A percentile compares a stretch with the other conserved stretches of the same genome.
Evolutionary conservation across 148 eudicot genomes (phyloP).

Genomic region (Euryodendron excelsum): DNA sequence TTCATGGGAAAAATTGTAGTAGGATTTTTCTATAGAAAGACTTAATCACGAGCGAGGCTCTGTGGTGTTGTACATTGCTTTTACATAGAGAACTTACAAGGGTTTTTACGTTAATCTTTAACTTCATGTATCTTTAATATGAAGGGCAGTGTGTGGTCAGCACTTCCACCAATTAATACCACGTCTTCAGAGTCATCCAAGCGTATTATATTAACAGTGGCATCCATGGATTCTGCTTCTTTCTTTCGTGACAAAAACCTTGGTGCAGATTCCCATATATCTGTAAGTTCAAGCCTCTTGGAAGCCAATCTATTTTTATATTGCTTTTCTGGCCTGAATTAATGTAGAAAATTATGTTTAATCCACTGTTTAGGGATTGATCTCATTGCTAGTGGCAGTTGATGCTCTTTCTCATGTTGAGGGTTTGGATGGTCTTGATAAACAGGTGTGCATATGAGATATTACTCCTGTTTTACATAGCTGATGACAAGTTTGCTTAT

Average conservation of each 20-base stretch:
- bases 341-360: constrained; percentile 13
- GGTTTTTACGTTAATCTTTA: constrained; percentile 12
- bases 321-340: constrained; percentile 17
- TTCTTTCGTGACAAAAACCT: constrained; percentile 94
- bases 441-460: constrained; percentile 53
- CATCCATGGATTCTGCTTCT: constrained; percentile 95
- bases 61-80: background rate
- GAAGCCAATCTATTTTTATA: background rate
- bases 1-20: background rate
- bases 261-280: constrained; percentile 92
- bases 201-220: constrained; percentile 60
- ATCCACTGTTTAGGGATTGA: constrained; percentile 60
- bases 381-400: constrained; percentile 82
- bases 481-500: background rate
- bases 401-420: constrained; percentile 80
- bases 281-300: constrained; percentile 52
- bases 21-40: background rate
- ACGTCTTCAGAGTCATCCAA: constrained; percentile 50
- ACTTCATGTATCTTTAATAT: constrained; percentile 29
- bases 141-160: constrained; percentile 99
- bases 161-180: constrained; percentile 69
- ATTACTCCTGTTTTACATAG: background rate
- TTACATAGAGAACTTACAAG: background rate
- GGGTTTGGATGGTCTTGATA: constrained; percentile 50
- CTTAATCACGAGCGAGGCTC: background rate